These are phyloP conservation scores for Sclerotiophoma versabilis DNA, from an alignment of 2,329 filamentous ascomycete genomes.

Conservation along the genomic window DNA sequence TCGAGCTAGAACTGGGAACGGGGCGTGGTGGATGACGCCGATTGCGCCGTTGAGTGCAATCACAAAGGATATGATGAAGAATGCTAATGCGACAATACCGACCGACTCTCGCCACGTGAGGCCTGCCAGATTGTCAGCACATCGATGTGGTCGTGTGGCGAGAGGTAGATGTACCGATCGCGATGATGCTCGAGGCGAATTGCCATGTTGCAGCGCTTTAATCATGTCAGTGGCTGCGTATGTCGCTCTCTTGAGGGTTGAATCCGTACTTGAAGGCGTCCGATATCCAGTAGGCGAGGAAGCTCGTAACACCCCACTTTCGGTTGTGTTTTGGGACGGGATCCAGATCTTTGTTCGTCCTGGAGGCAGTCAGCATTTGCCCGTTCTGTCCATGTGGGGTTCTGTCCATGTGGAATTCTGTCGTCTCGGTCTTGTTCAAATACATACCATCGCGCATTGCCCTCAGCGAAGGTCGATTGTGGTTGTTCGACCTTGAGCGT, in stretches of 20 bases:
- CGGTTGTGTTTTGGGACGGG: slow-evolving; percentile 54
- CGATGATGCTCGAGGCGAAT: slow-evolving; percentile 51
- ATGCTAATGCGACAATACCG: slow-evolving; percentile 59
- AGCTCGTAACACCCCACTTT: slow-evolving; percentile 56
- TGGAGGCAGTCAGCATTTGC: slow-evolving; percentile 13
- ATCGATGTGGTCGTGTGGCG: neutral
- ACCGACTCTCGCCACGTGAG: slow-evolving; percentile 64
- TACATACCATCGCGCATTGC: slow-evolving; percentile 44
- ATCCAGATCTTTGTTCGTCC: slow-evolving; percentile 59
- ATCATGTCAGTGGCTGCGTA: neutral
- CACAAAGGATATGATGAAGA: slow-evolving; percentile 64
- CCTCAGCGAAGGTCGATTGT: slow-evolving; percentile 55
- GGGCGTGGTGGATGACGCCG: slow-evolving; percentile 57
- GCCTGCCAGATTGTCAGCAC: slow-evolving; percentile 40
- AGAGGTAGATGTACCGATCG: slow-evolving; percentile 37
- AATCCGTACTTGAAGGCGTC: slow-evolving; percentile 57
- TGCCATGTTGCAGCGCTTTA: slow-evolving; percentile 61
- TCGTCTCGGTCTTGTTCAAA: no score
- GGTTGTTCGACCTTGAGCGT: slow-evolving; percentile 54
- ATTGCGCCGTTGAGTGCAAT: slow-evolving; percentile 66
- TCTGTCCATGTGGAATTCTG: neutral
- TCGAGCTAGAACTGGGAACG: slow-evolving; percentile 64
- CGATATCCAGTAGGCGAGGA: slow-evolving; percentile 61
- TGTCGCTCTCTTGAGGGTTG: neutral
- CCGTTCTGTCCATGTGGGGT: neutral